Evolutionary conservation across 352 stramenopile species (phyloP).

Genomic region (Phytophthora idaei): DNA sequence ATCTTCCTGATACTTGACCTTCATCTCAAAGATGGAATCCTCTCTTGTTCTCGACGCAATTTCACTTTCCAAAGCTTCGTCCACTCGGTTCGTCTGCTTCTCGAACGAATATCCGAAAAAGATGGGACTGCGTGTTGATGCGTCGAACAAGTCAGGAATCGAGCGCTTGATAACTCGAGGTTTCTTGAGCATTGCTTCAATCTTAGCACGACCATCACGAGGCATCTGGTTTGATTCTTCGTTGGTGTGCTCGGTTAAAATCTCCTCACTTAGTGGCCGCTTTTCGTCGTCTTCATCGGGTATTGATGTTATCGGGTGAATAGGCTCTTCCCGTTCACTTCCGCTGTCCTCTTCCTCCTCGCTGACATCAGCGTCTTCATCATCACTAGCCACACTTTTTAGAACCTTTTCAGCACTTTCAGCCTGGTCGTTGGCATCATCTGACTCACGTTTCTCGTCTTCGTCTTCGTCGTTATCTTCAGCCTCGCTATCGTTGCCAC

Average conservation of each 20-base stretch:
- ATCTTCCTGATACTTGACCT: conserved; percentile 45
- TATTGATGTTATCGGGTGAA: conserved; percentile 13
- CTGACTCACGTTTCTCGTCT: background rate
- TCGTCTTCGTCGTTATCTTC: conserved; percentile 26
- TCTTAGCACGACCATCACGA: conserved; percentile 13
- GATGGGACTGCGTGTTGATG: conserved; percentile 50
- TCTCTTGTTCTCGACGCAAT: conserved; percentile 40
- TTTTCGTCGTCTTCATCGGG: conserved; percentile 19
- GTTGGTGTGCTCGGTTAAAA: conserved; percentile 37
- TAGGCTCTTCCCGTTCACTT: conserved; percentile 19
- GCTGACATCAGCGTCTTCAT: conserved; percentile 24
- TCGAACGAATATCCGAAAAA: conserved; percentile 77
- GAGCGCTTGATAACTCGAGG: conserved; percentile 56
- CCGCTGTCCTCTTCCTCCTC: conserved; percentile 32
- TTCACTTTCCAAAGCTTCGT: conserved; percentile 43
- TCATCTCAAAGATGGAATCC: conserved; percentile 54
- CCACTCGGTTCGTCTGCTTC: conserved; percentile 48
- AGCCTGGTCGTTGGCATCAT: background rate
- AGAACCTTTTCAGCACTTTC: conserved; percentile 11
- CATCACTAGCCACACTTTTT: conserved; percentile 22
- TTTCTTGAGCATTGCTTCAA: conserved; percentile 49
- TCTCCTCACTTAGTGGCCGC: conserved; percentile 24
- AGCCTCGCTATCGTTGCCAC: conserved; percentile 44
- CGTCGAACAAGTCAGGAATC: conserved; percentile 53
- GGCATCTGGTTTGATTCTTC: conserved; percentile 17